phyloP scores from a whole-genome alignment of 768 basidiomycete species.

The Russula sp. region DNA sequence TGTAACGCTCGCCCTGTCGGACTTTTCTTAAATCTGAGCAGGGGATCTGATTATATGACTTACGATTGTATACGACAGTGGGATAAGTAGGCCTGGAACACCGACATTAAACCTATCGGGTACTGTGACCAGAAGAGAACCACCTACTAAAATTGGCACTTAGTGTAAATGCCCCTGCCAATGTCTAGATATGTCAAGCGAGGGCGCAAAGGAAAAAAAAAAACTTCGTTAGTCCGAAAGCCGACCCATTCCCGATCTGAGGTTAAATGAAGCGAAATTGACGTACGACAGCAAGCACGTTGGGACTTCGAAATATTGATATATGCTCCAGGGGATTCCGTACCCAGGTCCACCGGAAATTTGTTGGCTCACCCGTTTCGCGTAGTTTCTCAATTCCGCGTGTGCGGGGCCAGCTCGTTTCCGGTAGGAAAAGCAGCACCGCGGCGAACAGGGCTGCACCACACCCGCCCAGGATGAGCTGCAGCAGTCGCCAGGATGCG shows the following conservation, averaged over 20 bases:
- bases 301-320: slow-evolving; percentile 51
- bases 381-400: slow-evolving; percentile 46
- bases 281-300: slow-evolving; percentile 49
- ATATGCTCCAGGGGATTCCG: slow-evolving; percentile 52
- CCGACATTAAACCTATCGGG: background rate
- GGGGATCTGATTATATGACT: slow-evolving; percentile 24
- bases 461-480: slow-evolving; percentile 39
- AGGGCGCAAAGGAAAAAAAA: no score
- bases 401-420: slow-evolving; percentile 58
- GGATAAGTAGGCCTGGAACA: slow-evolving; percentile 42
- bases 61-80: slow-evolving; percentile 63
- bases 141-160: slow-evolving; percentile 35
- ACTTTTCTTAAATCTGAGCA: background rate
- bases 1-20: slow-evolving; percentile 49
- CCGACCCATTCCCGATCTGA: no score
- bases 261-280: background rate
- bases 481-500: slow-evolving; percentile 61
- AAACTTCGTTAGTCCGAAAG: no score
- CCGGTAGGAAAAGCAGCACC: slow-evolving; percentile 49
- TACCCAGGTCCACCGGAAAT: slow-evolving; percentile 37
- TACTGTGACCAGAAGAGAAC: background rate
- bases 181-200: no score
- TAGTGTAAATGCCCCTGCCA: slow-evolving; percentile 33
- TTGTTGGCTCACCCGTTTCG: slow-evolving; percentile 10
- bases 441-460: slow-evolving; percentile 37